Evolutionary conservation across 768 basidiomycete genomes (phyloP).

Genomic region (Ramaria sp.): DNA sequence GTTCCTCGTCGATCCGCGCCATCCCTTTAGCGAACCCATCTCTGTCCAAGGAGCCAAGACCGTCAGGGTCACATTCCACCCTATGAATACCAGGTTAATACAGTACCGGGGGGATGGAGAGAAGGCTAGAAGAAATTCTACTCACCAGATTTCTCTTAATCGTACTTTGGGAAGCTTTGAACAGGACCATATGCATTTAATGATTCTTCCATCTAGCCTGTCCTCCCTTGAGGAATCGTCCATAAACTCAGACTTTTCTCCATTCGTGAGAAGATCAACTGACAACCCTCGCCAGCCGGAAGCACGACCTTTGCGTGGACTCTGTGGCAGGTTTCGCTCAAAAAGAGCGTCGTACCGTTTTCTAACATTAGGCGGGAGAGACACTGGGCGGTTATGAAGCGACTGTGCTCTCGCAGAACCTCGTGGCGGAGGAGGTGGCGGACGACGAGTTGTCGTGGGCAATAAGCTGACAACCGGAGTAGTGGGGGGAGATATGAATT

Average conservation of each 20-base stretch:
- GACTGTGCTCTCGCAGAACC: too few relatives aligned
- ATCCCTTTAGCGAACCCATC: slow-evolving; percentile 67
- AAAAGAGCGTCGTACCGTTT: slow-evolving; percentile 62
- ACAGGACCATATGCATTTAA: slow-evolving; percentile 51
- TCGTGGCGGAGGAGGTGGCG: slow-evolving; percentile 31
- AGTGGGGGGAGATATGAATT: slow-evolving; percentile 11
- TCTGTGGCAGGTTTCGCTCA: slow-evolving; percentile 42
- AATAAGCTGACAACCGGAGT: slow-evolving; percentile 19
- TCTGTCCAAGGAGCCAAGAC: slow-evolving; percentile 46
- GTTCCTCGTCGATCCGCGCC: slow-evolving; percentile 82
- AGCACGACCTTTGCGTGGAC: slow-evolving; percentile 39
- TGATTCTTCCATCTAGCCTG: slow-evolving; percentile 41
- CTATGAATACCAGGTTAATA: slow-evolving; percentile 25
- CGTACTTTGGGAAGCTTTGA: slow-evolving; percentile 43
- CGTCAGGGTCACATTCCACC: slow-evolving; percentile 55
- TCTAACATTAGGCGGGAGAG: slow-evolving; percentile 53
- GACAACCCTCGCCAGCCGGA: slow-evolving; percentile 69
- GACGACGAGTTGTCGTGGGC: slow-evolving; percentile 22
- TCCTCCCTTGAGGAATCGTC: slow-evolving; percentile 33
- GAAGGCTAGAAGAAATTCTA: background rate
- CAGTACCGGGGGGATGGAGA: background rate
- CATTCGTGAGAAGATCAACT: slow-evolving; percentile 47
- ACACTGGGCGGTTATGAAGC: slow-evolving; percentile 46
- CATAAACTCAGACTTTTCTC: slow-evolving; percentile 19
- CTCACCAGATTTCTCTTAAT: slow-evolving; percentile 57